Base-by-base conservation (phyloP, 1,284 basidiomycete species). In the Mycosarcoma maydis region DNA sequence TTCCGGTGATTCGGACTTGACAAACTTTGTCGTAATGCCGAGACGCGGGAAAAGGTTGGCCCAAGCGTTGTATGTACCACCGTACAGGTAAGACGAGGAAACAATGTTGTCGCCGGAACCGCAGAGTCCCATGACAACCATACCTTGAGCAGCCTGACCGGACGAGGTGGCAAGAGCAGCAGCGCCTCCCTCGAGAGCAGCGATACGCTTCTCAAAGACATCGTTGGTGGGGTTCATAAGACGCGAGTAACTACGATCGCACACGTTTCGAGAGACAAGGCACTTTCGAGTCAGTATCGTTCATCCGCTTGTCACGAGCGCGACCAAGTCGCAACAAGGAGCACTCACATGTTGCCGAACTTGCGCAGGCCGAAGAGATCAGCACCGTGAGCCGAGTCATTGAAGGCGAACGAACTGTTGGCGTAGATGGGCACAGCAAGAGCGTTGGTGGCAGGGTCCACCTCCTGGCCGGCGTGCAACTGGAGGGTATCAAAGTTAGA, bases 191-290 rank as follows among this genome's bases (percentile, higher is more conserved):
- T 94, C 92, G 27, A 94, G 86, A 0, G 90, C 90, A 2, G 91
- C 89, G 4, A 94, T 88, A 20, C 92, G 87, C 75, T 90, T 87
- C 83, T 94, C 92, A 70, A 94, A 92, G 6, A 93, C 90, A 71
- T 89, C 89, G 50, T 90, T 87, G 5, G 92, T 94, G 9, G 92
- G 92, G 81, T 94, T 93, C 24, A 89, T 88, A 50, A 92, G 88
- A 32, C 90, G 82, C 33, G 74, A 77, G 69, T 76, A 75, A 58
- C 71, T 77, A 60, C 22, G 1, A 16, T 20, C 7, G 23, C 3
- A 13, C 6, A 22, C 23, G 24, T 13, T 4, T n/a, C 33, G 13
- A 40, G 17, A 61, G 47, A 29, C 22, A 32, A 3, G 8, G 40
- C 16, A 1, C 11, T 22, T 24, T 14, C 36, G 45, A 23, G 51